These are phyloP conservation scores for Lentinula sp. DNA, from an alignment of 768 basidiomycete species.

Conservation along the genomic window DNA sequence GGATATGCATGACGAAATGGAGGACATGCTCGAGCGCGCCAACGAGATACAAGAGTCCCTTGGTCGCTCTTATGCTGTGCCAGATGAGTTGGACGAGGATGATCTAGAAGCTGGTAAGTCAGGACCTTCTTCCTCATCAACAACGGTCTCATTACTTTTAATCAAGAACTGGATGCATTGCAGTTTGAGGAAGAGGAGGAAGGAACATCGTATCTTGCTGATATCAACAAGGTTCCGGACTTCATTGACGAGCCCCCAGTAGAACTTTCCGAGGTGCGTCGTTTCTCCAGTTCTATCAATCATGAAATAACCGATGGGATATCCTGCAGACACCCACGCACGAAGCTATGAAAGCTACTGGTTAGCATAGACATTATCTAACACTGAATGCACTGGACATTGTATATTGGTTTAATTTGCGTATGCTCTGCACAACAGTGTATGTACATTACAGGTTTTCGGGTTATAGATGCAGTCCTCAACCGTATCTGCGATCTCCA, in stretches of 20 bases:
- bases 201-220: slow-evolving; percentile 80
- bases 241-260: slow-evolving; percentile 88
- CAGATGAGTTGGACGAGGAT: slow-evolving; percentile 96
- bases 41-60: slow-evolving; percentile 97
- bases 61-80: slow-evolving; percentile 90
- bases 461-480: slow-evolving; percentile 12
- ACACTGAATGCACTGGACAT: background rate
- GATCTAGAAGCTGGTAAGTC: slow-evolving; percentile 87
- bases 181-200: slow-evolving; percentile 91
- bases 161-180: slow-evolving; percentile 88
- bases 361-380: slow-evolving; percentile 15
- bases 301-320: background rate
- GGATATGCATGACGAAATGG: slow-evolving; percentile 98
- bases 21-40: slow-evolving; percentile 92
- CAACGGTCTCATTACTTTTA: background rate
- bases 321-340: slow-evolving; percentile 34
- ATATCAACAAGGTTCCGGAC: slow-evolving; percentile 85
- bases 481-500: slow-evolving; percentile 61
- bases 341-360: slow-evolving; percentile 54
- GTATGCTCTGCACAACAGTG: background rate
- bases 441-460: background rate
- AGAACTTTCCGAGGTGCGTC: slow-evolving; percentile 54
- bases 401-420: background rate
- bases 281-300: background rate
- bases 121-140: background rate